phyloP scores from a whole-genome alignment of 768 basidiomycete genomes.

The Hemileccinum impolitum region DNA sequence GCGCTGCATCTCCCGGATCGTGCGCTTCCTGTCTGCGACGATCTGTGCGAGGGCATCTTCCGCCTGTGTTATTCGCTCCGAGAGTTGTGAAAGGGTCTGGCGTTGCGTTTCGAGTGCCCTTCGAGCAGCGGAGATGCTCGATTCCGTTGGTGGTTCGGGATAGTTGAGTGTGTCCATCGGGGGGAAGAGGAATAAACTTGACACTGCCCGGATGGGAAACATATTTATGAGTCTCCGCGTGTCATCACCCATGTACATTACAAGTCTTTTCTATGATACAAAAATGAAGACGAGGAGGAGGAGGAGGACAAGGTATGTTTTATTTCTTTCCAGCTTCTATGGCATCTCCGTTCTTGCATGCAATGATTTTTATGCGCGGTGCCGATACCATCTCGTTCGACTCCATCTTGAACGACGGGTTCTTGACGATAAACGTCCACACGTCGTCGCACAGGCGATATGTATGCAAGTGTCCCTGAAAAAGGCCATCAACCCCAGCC shows the following conservation, averaged over 20 bases:
- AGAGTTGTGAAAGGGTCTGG: constrained; percentile 31
- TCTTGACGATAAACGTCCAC: constrained; percentile 97
- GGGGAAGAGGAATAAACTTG: constrained; percentile 5
- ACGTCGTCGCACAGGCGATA: constrained; percentile 95
- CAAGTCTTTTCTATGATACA: no score
- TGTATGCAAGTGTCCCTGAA: constrained; percentile 83
- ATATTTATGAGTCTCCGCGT: no score
- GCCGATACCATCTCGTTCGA: constrained; percentile 72
- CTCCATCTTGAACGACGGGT: constrained; percentile 95
- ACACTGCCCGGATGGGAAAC: constrained; percentile 20
- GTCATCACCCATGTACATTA: no score
- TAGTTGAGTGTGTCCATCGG: constrained; percentile 33
- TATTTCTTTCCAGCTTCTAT: constrained; percentile 81
- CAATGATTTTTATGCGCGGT: constrained; percentile 92
- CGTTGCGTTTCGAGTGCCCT: constrained; percentile 37
- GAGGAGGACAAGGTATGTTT: no score
- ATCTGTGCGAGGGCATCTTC: constrained; percentile 57
- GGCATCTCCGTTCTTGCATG: constrained; percentile 94
- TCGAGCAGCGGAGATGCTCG: constrained; percentile 51
- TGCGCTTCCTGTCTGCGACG: constrained; percentile 48
- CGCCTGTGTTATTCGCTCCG: constrained; percentile 47
- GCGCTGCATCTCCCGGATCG: constrained; percentile 51
- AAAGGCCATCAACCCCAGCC: neutral
- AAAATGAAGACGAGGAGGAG: no score
- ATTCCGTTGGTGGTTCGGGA: constrained; percentile 58